Evolutionary conservation across 2,329 filamentous ascomycete genomes (phyloP), one percentile per base, ranked within the genome.

Genomic region (Pseudocercospora ulei): DNA sequence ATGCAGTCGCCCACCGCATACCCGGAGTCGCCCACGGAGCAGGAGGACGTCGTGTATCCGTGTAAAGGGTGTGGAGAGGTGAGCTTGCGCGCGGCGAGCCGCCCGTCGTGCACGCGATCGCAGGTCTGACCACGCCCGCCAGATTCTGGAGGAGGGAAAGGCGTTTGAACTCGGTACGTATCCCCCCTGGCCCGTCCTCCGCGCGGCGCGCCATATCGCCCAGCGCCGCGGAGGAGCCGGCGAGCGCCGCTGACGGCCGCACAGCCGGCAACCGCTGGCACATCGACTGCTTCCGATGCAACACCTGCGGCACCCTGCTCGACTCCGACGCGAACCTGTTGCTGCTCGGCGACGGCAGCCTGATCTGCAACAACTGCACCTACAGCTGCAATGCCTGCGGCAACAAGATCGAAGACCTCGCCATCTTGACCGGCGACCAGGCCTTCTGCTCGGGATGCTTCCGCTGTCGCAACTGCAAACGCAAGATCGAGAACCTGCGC

Each of bases 341-440:
- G 35, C 80, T 98, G 16, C 82, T 98, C 48, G 90, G 90, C 61
- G 90, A 98, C 66, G 90, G 90, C 50, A 96, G 88, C 11, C 76
- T 98, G 51, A 96, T 98, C 54, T 98, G 90, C 72, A 96, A 94
- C 68, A 94, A 95, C 65, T 98, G 90, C 68, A 96, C 90, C 38
- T 98, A 98, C 64, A 95, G 87, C 71, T 98, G 90, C 70, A 94
- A 79, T 63, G 87, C 87, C 38, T 98, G 90, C 64, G 78, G 79
- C 43, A 88, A 93, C 69, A 98, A 98, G 70, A 98, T 98, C 52
- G 90, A 98, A 62, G 90, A 98, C 60, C 71, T 96, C 47, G 90
- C 90, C 48, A 98, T 98, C 61, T 71, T 98, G 51, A 98, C 90
- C 0, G 90, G 90, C 49, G 90, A 98, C 57, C 88, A 98, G 65